Evolutionary conservation across 345 rosid species (phyloP), one percentile per base, ranked within the genome.

Genomic region (Salix suchowensis): DNA sequence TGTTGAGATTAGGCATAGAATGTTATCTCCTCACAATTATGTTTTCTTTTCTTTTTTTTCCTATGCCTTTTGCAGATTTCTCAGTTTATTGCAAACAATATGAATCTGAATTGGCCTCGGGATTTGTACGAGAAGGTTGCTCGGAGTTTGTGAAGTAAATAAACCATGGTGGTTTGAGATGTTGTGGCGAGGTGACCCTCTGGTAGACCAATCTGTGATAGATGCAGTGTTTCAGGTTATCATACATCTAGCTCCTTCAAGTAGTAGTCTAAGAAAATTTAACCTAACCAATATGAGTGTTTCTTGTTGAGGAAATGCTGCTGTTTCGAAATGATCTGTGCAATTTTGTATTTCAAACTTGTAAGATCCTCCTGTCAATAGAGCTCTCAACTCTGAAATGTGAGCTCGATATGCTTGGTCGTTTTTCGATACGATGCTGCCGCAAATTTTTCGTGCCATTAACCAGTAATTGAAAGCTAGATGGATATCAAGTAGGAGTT

Each of bases 81-180:
- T 30, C 89, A 86, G 74, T 90, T 95, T 81, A 90, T 95, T 60
- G 98, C 98, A 32, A 91, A 87, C 83, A 95, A 95, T 82, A 86
- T 86, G 74, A 90, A 84, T 80, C 79, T 86, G 84, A 93, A 91
- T 79, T 95, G 98, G 96, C 98, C 98, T 44, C 94, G 89, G 16
- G 98, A 93, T 73, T 79, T 95, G 78, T 95, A 87, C 11, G 94
- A 91, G 65, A 95, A 87, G 88, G 94, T 90, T 71, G 91, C 92
- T 48, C 83, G 86, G 78, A 87, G 91, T 89, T 87, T 95, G 84
- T 95, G 91, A 91, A 80, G 65, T 61, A 67, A 58, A 79, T 44
- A 32, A 23, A n/a, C 54, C 10, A 21, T 26, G 54, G 71, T 58
- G 52, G 48, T 58, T n/a, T 58, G 55, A 4, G 44, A 44, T 23